A percentile compares a stretch with the other conserved stretches of the same genome.
These are phyloP conservation scores for Epichloe baconii DNA, from an alignment of 2,329 filamentous ascomycete genomes.

Conservation along the genomic window DNA sequence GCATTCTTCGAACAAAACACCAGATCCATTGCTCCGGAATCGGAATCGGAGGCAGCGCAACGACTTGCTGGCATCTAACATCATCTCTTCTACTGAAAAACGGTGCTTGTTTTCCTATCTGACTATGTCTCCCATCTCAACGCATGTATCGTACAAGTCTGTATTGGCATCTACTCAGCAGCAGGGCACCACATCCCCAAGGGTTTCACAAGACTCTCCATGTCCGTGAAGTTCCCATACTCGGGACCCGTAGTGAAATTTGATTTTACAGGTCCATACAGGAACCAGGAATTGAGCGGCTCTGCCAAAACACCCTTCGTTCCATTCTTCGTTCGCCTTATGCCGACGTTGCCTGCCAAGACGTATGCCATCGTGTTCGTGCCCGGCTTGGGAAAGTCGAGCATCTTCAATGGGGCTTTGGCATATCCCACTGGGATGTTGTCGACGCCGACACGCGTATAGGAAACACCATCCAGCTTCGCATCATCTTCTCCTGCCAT, in stretches of 20 bases:
- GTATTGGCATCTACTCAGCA: neutral
- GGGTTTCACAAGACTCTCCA: conserved; percentile 8
- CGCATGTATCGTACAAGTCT: too few species aligned
- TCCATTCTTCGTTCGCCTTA: conserved; percentile 13
- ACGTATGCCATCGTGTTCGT: conserved; percentile 18
- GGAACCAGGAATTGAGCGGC: conserved; percentile 27
- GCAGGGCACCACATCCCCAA: conserved; percentile 5
- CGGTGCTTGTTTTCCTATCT: too few species aligned
- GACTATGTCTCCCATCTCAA: too few species aligned
- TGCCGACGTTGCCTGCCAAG: conserved; percentile 25
- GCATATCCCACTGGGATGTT: conserved; percentile 26
- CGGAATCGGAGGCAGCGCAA: too few species aligned
- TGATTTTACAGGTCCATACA: conserved; percentile 23
- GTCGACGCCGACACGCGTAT: conserved; percentile 15
- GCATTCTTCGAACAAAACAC: neutral
- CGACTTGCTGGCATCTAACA: too few species aligned
- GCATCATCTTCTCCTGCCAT: conserved; percentile 5
- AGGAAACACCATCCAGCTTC: conserved; percentile 18
- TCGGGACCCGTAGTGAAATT: conserved; percentile 9
- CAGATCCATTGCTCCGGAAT: too few species aligned
- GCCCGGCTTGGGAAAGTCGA: conserved; percentile 12
- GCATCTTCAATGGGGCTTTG: conserved; percentile 25
- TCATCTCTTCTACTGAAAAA: too few species aligned
- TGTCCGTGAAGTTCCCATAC: conserved; percentile 13
- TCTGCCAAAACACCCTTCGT: conserved; percentile 14